Evolutionary conservation across 768 basidiomycete genomes (phyloP).

Genomic region (Leccinum uliginosum): DNA sequence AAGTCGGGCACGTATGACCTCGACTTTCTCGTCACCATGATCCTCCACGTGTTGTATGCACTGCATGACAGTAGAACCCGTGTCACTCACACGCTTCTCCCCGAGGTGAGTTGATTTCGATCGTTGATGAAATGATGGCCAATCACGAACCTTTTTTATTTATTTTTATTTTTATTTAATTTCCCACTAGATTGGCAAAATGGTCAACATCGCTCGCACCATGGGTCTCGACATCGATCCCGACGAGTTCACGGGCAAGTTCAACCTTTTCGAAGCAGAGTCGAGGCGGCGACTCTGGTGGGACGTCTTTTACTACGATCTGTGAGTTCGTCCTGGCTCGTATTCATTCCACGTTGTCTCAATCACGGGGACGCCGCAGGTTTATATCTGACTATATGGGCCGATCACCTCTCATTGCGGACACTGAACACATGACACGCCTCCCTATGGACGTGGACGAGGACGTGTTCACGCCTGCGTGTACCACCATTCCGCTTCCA

Average conservation of each 20-base stretch:
- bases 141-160: slow-evolving; percentile 7
- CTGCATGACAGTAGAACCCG: slow-evolving; percentile 48
- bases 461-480: slow-evolving; percentile 44
- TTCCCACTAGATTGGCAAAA: slow-evolving; percentile 53
- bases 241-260: slow-evolving; percentile 45
- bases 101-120: slow-evolving; percentile 26
- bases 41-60: slow-evolving; percentile 52
- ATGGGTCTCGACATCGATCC: slow-evolving; percentile 64
- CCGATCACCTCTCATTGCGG: slow-evolving; percentile 55
- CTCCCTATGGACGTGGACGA: slow-evolving; percentile 58
- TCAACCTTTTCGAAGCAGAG: slow-evolving; percentile 48
- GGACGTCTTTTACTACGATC: slow-evolving; percentile 74
- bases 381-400: slow-evolving; percentile 68
- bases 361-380: slow-evolving; percentile 34
- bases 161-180: not conserved
- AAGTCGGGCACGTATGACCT: slow-evolving; percentile 42
- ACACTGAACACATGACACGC: slow-evolving; percentile 50
- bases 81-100: slow-evolving; percentile 32
- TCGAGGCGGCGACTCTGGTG: slow-evolving; percentile 65
- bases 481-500: slow-evolving; percentile 41
- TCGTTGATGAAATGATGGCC: slow-evolving; percentile 23
- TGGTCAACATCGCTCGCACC: slow-evolving; percentile 59
- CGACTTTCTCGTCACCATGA: slow-evolving; percentile 56
- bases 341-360: not conserved
- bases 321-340: slow-evolving; percentile 44